phyloP scores from a whole-genome alignment of 768 basidiomycete genomes.

The Sistotremastrum suecicum region DNA sequence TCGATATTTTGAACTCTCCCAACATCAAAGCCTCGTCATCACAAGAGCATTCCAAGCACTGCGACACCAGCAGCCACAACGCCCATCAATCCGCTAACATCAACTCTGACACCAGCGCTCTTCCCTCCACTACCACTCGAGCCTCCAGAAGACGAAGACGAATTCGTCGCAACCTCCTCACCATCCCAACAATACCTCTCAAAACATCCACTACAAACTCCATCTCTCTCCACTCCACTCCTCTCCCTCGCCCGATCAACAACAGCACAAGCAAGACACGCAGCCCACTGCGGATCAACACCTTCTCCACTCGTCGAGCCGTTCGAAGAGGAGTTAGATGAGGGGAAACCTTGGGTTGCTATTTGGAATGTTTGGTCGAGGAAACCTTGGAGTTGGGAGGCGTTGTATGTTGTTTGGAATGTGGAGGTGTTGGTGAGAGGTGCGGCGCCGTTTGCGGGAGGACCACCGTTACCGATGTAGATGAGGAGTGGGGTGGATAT shows the following conservation, averaged over 20 bases:
- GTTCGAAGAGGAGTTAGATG: slow-evolving; percentile 6
- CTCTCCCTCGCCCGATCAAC: slow-evolving; percentile 28
- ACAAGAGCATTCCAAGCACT: no score
- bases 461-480: slow-evolving; percentile 44
- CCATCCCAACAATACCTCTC: slow-evolving; percentile 18
- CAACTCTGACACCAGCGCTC: no score
- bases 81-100: no score
- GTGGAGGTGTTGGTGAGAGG: slow-evolving; percentile 31
- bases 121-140: no score
- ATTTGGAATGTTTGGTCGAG: slow-evolving; percentile 30
- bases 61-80: no score
- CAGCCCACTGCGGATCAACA: slow-evolving; percentile 29
- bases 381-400: slow-evolving; percentile 26
- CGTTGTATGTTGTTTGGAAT: slow-evolving; percentile 21
- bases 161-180: not conserved
- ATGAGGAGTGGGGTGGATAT: slow-evolving; percentile 31
- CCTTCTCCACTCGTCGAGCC: slow-evolving; percentile 12
- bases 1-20: no score
- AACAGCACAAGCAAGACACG: slow-evolving; percentile 37
- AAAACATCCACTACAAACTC: slow-evolving; percentile 15
- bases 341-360: slow-evolving; percentile 28
- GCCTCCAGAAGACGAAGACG: no score
- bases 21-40: no score
- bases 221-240: slow-evolving; percentile 8
- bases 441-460: slow-evolving; percentile 23